Conservation (phyloP, 2,329 filamentous ascomycete species). For the Sphaerulina populicola region DNA sequence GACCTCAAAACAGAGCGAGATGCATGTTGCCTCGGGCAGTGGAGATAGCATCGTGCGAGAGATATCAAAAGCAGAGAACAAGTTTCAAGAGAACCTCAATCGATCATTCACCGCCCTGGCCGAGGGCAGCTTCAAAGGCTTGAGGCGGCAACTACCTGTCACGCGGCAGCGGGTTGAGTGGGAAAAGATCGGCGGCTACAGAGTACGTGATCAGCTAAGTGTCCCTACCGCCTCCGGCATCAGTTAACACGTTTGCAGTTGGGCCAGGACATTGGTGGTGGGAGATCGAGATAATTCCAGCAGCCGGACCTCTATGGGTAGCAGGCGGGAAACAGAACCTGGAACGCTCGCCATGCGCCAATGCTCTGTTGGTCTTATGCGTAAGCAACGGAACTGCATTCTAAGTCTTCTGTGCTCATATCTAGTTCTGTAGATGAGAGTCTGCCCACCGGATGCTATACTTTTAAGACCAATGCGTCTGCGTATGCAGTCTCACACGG, state of each 20-base stretch:
- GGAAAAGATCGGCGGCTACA: conserved; percentile 94
- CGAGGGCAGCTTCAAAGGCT: conserved; percentile 88
- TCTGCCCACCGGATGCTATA: too few species aligned
- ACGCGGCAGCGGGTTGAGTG: conserved; percentile 98
- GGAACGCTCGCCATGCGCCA: background rate
- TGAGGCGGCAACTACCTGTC: conserved; percentile 87
- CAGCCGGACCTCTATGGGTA: background rate
- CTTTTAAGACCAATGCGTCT: too few species aligned
- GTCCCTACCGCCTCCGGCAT: background rate
- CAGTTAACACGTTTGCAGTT: background rate
- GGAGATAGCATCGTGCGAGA: conserved; percentile 65
- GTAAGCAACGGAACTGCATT: background rate
- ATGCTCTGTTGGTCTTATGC: background rate
- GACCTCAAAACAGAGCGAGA: conserved; percentile 68
- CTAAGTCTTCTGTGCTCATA: background rate
- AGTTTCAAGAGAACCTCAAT: conserved; percentile 94
- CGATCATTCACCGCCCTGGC: conserved; percentile 77
- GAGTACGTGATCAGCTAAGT: conserved; percentile 46
- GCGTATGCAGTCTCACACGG: too few species aligned
- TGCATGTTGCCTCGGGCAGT: conserved; percentile 52
- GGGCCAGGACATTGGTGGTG: background rate
- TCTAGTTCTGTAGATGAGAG: too few species aligned
- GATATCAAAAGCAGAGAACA: conserved; percentile 73
- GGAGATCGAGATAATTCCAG: background rate
- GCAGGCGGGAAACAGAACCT: background rate